Evolutionary conservation across 129 eudicot species (phyloP), one percentile per base, ranked within the genome.

Genomic region (Flaveria trinervia): DNA sequence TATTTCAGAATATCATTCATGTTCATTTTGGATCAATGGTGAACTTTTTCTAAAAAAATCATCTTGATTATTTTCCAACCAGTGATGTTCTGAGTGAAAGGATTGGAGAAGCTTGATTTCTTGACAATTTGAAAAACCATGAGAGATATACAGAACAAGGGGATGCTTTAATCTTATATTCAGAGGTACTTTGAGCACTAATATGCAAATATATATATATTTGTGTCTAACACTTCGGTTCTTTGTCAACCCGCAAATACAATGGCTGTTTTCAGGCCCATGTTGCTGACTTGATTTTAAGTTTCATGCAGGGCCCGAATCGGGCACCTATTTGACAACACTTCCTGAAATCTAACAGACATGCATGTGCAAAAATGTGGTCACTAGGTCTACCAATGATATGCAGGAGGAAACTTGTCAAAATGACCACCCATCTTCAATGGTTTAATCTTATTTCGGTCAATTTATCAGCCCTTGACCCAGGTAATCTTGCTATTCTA

Each of bases 21-120:
- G 12, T 8, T 45, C 50, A 45, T 45, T 45, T 8, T 9, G 3
- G 11, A 10, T 45, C 50, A 45, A 45, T 10, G 7, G 41, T 36
- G 41, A 36, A 36, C 41, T 36, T 6, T 36, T 36, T 4, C 7
- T 36, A 36, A 36, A 45, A 2, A 0, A 9, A 9, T 45, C 12
- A 45, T 45, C 50, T 8, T 36, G 54, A 69, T 30, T 26, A 43
- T 16, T 28, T 13, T 26, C 36, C 50, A 30, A 75, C 52, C 91
- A 89, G 93, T 84, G 93, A 89, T 79, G 89, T 87, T 6, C 14
- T 84, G 89, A 39, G 96, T 92, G 18, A 96, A 92, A 83, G 97
- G 96, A 82, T 72, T 92, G 82, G 96, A 87, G 82, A 87, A 91
- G 13, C 82, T 87, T 74, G 88, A 92, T 86, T 92, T 76, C 89